Base-by-base conservation (phyloP, 176 grass and related monocot species). In the Carex littledalei region DNA sequence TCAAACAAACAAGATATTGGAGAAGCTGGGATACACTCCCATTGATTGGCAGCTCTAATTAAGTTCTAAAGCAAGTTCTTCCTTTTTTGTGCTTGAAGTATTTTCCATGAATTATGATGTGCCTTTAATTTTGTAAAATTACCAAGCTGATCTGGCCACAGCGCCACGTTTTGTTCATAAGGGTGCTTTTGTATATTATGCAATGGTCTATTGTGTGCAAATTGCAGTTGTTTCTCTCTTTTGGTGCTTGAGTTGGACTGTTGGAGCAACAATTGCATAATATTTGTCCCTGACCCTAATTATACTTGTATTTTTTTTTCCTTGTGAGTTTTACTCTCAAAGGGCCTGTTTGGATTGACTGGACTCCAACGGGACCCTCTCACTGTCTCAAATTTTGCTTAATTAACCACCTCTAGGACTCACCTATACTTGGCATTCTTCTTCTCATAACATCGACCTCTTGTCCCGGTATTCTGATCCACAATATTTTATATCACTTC, bases 21-120 rank as follows among this genome's bases (percentile, higher is more conserved):
- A 95, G 77, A 87, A 78, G 84, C 86, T 92, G 6, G 90, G 90
- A 2, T 60, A 90, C 67, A 85, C 90, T 57, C 69, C 86, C 49
- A 95, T 99, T 32, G 91, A 95, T 60, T 99, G 93, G 93, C 93
- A 99, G 80, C 87, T 95, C 52, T 94, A 92, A 57, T 52, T 78
- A 78, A 77, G 6, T 56, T 24, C 50, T 17, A 31, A 78, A 78
- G 74, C 74, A 32, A 56, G 74, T 32, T 31, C 49, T 16, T 55
- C 24, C 47, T 47, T 17, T 77, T 78, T 78, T 78, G 74, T 78
- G 50, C 22, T 16, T 78, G 50, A 55, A 78, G 71, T 56, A 55
- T 56, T 75, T 17, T 22, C 21, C 47, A 54, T 77, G 47, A 77
- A 52, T 29, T 7, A 77, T 55, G 50, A 56, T 56, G 13, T 56